phyloP scores from a whole-genome alignment of 2,329 filamentous ascomycete species.

The Pestalotiopsis fici region DNA sequence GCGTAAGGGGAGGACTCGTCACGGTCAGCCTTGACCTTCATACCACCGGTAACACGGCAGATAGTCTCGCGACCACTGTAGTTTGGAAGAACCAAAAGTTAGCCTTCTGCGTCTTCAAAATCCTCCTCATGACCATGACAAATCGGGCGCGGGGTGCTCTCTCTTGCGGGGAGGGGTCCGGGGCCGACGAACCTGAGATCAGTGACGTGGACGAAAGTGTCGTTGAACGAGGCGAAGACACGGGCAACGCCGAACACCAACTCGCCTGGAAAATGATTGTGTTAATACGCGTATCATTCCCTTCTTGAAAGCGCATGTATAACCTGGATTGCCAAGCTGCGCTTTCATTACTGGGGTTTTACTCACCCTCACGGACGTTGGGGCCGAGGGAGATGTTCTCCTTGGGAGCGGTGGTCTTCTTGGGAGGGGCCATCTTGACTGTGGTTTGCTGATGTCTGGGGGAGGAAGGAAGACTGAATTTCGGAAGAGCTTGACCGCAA shows the following conservation, averaged over 20 bases:
- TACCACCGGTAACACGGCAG: constrained; percentile 98
- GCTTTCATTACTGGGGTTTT: background rate
- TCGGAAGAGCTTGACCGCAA: constrained; percentile 15
- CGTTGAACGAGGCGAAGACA: constrained; percentile 96
- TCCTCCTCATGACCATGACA: constrained; percentile 55
- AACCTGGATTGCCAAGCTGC: constrained; percentile 15
- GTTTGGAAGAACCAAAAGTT: too few relatives aligned
- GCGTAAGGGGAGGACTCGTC: constrained; percentile 99
- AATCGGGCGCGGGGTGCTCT: background rate
- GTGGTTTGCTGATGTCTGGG: constrained; percentile 25
- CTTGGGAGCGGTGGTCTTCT: constrained; percentile 78
- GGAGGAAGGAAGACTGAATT: constrained; percentile 15
- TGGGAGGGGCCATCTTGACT: constrained; percentile 90
- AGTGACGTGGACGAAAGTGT: constrained; percentile 97
- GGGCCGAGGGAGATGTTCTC: constrained; percentile 99
- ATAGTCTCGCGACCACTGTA: constrained; percentile 91
- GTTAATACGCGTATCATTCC: constrained; percentile 1
- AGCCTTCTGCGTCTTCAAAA: too few relatives aligned
- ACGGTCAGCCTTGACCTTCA: constrained; percentile 99
- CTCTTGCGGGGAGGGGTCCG: background rate
- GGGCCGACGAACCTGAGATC: constrained; percentile 62
- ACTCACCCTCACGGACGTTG: constrained; percentile 89
- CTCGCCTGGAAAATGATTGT: constrained; percentile 64
- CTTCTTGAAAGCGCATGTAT: constrained; percentile 6
- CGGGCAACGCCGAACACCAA: constrained; percentile 97